A percentile compares a stretch with the other conserved stretches of the same genome.
Conservation (phyloP, 2,329 filamentous ascomycete species). For the Rasamsonia emersonii region DNA sequence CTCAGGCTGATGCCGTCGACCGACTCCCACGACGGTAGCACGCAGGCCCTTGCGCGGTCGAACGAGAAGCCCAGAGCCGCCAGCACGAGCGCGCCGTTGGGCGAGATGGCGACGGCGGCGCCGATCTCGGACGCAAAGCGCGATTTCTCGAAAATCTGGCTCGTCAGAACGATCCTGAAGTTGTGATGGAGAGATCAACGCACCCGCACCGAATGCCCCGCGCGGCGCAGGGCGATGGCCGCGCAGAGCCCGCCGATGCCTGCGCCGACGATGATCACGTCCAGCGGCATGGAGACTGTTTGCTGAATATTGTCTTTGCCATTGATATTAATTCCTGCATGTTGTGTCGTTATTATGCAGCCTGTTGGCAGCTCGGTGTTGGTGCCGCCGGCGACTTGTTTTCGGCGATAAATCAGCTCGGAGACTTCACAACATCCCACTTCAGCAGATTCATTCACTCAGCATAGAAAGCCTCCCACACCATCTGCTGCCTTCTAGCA, state of each 20-base stretch:
- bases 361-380: too few relatives aligned
- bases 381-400: too few relatives aligned
- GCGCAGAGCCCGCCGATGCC: slow-evolving; percentile 24
- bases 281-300: slow-evolving; percentile 16
- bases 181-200: not conserved
- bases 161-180: not conserved
- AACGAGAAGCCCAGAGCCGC: slow-evolving; percentile 19
- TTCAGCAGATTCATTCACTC: too few relatives aligned
- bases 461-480: too few relatives aligned
- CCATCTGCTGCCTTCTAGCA: too few relatives aligned
- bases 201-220: slow-evolving; percentile 18
- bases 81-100: slow-evolving; percentile 20
- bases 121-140: slow-evolving; percentile 19
- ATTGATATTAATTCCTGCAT: too few relatives aligned
- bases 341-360: too few relatives aligned
- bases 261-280: slow-evolving; percentile 22
- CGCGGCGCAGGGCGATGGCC: slow-evolving; percentile 19
- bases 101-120: slow-evolving; percentile 20
- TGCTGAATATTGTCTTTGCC: not conserved
- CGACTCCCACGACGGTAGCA: slow-evolving; percentile 13
- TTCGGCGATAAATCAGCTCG: too few relatives aligned
- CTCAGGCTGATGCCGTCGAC: slow-evolving; percentile 14
- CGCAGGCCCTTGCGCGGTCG: slow-evolving; percentile 14
- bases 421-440: too few relatives aligned
- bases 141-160: slow-evolving; percentile 22